Evolutionary conservation across 2,329 filamentous ascomycete genomes (phyloP).

Genomic region (Aspergillus piperis): DNA sequence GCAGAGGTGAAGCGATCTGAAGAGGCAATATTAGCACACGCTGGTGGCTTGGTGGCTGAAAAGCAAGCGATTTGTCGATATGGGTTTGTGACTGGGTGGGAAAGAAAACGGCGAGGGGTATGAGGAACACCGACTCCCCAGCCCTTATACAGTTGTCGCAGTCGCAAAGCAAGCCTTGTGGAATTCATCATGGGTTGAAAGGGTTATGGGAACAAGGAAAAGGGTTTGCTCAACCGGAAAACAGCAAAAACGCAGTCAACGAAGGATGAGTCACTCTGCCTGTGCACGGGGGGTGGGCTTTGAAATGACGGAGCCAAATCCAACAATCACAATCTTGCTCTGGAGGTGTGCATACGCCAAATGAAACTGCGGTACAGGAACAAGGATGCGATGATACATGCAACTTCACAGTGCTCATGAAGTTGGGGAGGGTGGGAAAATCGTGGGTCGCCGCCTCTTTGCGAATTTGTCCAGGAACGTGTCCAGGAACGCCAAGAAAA

Average conservation of each 20-base stretch:
- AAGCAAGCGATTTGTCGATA: slow-evolving; percentile 18
- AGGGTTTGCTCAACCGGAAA: too few species aligned
- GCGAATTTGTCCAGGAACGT: slow-evolving; percentile 3
- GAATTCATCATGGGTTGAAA: slow-evolving; percentile 20
- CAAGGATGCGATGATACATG: neutral
- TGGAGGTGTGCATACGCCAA: neutral
- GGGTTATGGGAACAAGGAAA: neutral
- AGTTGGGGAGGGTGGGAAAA: neutral
- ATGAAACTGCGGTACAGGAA: neutral
- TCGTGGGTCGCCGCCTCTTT: neutral
- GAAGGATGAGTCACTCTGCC: neutral
- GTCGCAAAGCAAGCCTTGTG: slow-evolving; percentile 24
- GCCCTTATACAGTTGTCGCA: neutral
- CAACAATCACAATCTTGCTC: neutral
- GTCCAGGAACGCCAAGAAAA: slow-evolving; percentile 12
- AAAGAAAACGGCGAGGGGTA: neutral
- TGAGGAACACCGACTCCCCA: neutral
- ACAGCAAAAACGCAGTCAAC: neutral
- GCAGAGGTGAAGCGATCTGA: slow-evolving; percentile 63
- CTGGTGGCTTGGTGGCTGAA: slow-evolving; percentile 22
- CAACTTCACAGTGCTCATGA: neutral
- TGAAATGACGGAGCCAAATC: too few species aligned
- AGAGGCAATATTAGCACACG: slow-evolving; percentile 19
- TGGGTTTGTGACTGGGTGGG: neutral
- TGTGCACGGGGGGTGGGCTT: too few species aligned